Percentiles rank a stretch among this genome's conserved stretches.
Conservation (phyloP, 768 basidiomycete genomes). For the Russula emetica region DNA sequence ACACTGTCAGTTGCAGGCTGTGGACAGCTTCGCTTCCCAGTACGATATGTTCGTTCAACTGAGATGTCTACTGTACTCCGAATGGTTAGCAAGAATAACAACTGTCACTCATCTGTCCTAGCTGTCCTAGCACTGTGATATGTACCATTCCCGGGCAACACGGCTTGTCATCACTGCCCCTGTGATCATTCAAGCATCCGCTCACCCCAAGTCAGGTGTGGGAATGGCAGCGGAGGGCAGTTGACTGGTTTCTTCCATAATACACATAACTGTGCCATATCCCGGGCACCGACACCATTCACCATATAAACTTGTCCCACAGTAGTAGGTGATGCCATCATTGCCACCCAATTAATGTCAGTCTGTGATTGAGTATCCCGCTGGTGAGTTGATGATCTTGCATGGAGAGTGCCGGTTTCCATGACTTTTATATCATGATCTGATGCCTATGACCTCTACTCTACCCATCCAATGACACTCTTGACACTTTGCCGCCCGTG, state of each 20-base stretch:
- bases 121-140: neutral
- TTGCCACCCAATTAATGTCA: neutral
- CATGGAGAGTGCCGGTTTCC: neutral
- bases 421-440: neutral
- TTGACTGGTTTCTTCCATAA: neutral
- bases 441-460: too few relatives aligned
- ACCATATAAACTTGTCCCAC: neutral
- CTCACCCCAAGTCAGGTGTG: neutral
- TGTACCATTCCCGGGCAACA: neutral
- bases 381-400: neutral
- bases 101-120: neutral
- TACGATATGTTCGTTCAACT: neutral
- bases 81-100: neutral
- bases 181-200: neutral
- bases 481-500: neutral
- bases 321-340: neutral
- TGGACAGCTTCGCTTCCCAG: neutral
- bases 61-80: neutral
- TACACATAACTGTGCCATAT: neutral
- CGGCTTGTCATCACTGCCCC: neutral
- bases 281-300: neutral
- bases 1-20: neutral
- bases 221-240: neutral
- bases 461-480: neutral
- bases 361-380: neutral